These are phyloP conservation scores for Fragosphaeria purpurea DNA, from an alignment of 2,329 filamentous ascomycete genomes.

Conservation along the genomic window DNA sequence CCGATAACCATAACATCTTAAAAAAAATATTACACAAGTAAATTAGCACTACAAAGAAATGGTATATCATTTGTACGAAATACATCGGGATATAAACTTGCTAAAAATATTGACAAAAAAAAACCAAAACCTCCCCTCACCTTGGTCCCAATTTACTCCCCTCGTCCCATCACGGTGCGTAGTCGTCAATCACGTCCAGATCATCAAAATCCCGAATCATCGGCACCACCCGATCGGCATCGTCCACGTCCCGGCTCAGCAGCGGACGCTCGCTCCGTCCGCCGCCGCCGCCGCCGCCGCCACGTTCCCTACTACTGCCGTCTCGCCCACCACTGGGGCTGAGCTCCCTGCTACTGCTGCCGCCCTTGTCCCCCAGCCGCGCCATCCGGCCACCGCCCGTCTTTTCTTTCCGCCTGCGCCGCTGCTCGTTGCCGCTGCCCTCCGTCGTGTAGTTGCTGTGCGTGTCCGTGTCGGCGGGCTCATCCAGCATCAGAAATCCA, in stretches of 20 bases:
- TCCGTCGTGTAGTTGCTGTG: conserved; percentile 15
- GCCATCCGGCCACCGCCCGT: neutral
- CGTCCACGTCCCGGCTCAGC: conserved; percentile 13
- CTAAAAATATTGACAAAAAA: too few species aligned
- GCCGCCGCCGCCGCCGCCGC: neutral
- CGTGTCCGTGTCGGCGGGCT: conserved; percentile 16
- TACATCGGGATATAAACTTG: too few species aligned
- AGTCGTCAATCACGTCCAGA: conserved; percentile 23
- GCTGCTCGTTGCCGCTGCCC: conserved; percentile 13
- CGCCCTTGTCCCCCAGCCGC: neutral
- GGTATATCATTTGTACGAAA: too few species aligned
- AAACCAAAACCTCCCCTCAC: too few species aligned
- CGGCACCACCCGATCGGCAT: conserved; percentile 16
- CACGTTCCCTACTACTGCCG: too few species aligned
- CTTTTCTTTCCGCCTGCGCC: conserved; percentile 9
- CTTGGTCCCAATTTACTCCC: too few species aligned
- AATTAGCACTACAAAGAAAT: too few species aligned
- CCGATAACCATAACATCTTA: too few species aligned
- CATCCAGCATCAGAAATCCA: conserved; percentile 18
- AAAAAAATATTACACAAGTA: too few species aligned
- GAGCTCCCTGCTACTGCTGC: neutral
- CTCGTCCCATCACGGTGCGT: conserved; percentile 14
- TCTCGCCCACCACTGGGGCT: too few species aligned
- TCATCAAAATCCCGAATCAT: conserved; percentile 29
- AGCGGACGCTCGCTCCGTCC: conserved; percentile 11